These are phyloP conservation scores for Sphagnum contortum DNA, from an alignment of 225 moss, liverwort and hornwort genomes.

Conservation along the genomic window DNA sequence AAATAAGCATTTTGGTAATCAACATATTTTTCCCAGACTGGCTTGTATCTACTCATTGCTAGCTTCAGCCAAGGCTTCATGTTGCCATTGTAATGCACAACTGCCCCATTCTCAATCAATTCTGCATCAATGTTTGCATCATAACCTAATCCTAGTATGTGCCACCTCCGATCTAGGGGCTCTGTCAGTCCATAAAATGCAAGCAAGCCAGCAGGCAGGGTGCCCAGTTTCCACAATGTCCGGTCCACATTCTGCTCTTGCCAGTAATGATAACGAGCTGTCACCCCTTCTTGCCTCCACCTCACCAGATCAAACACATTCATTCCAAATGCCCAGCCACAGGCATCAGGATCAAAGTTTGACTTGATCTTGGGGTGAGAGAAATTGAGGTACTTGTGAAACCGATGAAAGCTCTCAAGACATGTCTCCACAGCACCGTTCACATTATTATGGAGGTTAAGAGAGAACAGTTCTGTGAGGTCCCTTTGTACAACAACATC, in stretches of 20 bases:
- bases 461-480: conserved; percentile 27
- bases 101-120: conserved; percentile 33
- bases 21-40: conserved; percentile 41
- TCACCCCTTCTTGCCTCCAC: conserved; percentile 37
- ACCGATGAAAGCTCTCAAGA: conserved; percentile 40
- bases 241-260: conserved; percentile 50
- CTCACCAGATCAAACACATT: conserved; percentile 39
- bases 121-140: conserved; percentile 29
- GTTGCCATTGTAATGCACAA: conserved; percentile 52
- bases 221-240: conserved; percentile 53
- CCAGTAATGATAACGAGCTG: conserved; percentile 46
- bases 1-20: conserved; percentile 22
- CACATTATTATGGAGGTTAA: conserved; percentile 41
- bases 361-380: conserved; percentile 39
- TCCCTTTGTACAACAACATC: conserved; percentile 49
- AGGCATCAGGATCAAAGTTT: conserved; percentile 34
- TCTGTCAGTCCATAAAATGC: conserved; percentile 46
- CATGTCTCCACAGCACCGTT: conserved; percentile 52
- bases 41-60: conserved; percentile 42
- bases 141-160: conserved; percentile 41
- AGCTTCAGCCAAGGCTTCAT: conserved; percentile 58
- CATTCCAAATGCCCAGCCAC: conserved; percentile 59
- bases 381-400: conserved; percentile 49
- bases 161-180: conserved; percentile 44
- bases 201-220: conserved; percentile 35